phyloP scores from a whole-genome alignment of 176 grass and related monocot species.

The Bromus sterilis region DNA sequence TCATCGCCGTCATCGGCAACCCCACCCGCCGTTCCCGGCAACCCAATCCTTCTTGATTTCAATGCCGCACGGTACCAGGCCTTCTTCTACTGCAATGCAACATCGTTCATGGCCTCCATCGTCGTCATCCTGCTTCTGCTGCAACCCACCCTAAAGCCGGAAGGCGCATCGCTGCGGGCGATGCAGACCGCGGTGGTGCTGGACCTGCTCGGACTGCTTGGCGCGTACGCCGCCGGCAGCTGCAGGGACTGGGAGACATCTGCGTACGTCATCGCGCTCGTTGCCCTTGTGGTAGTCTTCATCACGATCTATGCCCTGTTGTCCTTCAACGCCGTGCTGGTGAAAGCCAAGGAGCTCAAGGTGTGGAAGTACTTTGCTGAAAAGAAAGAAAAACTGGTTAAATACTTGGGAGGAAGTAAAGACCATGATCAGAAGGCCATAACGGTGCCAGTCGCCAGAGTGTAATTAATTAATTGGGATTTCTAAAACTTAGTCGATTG shows the following conservation, averaged over 20 bases:
- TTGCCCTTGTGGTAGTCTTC: not conserved
- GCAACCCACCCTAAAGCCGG: not conserved
- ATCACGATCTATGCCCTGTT: not conserved
- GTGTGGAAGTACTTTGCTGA: not conserved
- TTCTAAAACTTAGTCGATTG: too few species aligned
- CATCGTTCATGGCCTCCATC: conserved; percentile 7
- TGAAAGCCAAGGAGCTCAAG: not conserved
- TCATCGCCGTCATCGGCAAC: not conserved
- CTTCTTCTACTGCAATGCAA: conserved; percentile 27
- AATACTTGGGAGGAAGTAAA: too few species aligned
- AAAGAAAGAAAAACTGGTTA: too few species aligned
- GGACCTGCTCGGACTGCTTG: not conserved
- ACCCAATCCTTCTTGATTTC: not conserved
- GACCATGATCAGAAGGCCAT: too few species aligned
- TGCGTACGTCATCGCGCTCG: not conserved
- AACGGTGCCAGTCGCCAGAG: too few species aligned
- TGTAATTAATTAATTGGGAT: too few species aligned
- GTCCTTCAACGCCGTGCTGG: not conserved
- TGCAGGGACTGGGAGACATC: not conserved
- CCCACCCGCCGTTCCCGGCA: not conserved
- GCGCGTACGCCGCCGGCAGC: not conserved
- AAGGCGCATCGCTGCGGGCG: not conserved
- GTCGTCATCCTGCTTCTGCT: conserved; percentile 8
- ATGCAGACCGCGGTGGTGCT: not conserved
- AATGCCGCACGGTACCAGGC: conserved; percentile 1